phyloP scores from a whole-genome alignment of 176 grass and related monocot species.

The Oryza meyeriana region DNA sequence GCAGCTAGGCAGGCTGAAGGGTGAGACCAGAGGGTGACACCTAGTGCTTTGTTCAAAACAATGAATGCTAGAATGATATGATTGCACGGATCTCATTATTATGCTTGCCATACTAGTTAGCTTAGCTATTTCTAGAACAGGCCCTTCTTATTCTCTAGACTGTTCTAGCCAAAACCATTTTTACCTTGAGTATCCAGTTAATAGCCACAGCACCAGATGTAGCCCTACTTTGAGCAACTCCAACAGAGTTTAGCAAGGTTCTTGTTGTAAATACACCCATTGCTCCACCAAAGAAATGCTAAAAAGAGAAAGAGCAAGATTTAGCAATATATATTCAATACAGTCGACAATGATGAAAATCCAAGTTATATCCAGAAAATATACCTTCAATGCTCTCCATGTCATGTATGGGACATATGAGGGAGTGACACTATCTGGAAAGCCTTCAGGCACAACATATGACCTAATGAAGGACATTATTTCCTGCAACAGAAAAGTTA shows the following conservation, averaged over 20 bases:
- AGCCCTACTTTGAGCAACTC: slow-evolving; percentile 82
- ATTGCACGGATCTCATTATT: neutral
- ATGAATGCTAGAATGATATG: neutral
- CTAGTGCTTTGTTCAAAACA: too few relatives aligned
- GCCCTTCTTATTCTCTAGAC: neutral
- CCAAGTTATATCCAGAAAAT: neutral
- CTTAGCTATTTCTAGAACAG: neutral
- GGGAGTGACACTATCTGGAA: slow-evolving; percentile 88
- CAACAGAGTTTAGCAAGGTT: slow-evolving; percentile 80
- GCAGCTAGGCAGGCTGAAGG: neutral
- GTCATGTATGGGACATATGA: slow-evolving; percentile 99
- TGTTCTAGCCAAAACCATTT: neutral
- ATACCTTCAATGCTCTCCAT: slow-evolving; percentile 97
- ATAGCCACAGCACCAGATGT: slow-evolving; percentile 91
- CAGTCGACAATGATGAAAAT: neutral
- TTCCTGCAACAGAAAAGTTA: slow-evolving; percentile 51
- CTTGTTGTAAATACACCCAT: slow-evolving; percentile 97
- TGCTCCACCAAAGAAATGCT: slow-evolving; percentile 99
- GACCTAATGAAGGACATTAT: slow-evolving; percentile 88
- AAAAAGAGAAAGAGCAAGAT: neutral
- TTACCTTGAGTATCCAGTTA: slow-evolving; percentile 99
- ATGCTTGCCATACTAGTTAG: neutral
- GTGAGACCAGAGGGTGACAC: too few relatives aligned
- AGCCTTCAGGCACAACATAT: slow-evolving; percentile 96
- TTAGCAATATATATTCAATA: slow-evolving; percentile 16